Base-by-base conservation (phyloP, 306 rosid species). In the Acacia crassicarpa region DNA sequence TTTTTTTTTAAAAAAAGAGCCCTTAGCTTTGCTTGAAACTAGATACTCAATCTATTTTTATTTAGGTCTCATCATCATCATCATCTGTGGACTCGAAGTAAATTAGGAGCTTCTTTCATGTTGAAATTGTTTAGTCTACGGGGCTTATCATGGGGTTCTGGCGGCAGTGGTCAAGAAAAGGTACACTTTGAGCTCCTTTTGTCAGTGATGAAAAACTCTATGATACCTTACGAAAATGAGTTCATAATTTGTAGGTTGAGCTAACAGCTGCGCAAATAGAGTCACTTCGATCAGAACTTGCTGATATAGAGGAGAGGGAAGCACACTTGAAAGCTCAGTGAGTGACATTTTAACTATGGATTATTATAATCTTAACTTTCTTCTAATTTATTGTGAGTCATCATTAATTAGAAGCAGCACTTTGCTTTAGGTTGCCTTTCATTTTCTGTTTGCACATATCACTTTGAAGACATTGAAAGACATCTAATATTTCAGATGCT, bases 291-390 rank as follows among this genome's bases (percentile, higher is more conserved):
- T 82, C 94, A 0, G 97, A 90, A 67, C 86, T 95, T 83, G 94
- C 90, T 76, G 93, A 91, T 68, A 72, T 89, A 87, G 99, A 91
- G 84, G 98, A 95, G 89, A 94, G 87, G 82, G 98, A 95, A 88
- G 92, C 99, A 78, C 94, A 89, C 85, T 87, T 91, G 74, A 95
- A 89, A 87, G 99, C 99, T 84, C 97, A 81, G 99, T 95, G 90
- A 91, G 98, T 89, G 65, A 67, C 83, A 48, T 66, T n/a, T 22
- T 82, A 80, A 67, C 10, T 43, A 76, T 78, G 49, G 61, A 74
- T 71, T 74, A 15, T 80, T 53, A 49, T 35, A 14, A 66, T 22
- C 40, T 12, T 75, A 19, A 59, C 23, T 23, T 23, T 59, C 82
- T 69, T 69, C 30, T 44, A 27, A 75, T 68, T n/a, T 68, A 59